phyloP scores from a whole-genome alignment of 2,329 filamentous ascomycete genomes.

The Sordariomycetes sp. region DNA sequence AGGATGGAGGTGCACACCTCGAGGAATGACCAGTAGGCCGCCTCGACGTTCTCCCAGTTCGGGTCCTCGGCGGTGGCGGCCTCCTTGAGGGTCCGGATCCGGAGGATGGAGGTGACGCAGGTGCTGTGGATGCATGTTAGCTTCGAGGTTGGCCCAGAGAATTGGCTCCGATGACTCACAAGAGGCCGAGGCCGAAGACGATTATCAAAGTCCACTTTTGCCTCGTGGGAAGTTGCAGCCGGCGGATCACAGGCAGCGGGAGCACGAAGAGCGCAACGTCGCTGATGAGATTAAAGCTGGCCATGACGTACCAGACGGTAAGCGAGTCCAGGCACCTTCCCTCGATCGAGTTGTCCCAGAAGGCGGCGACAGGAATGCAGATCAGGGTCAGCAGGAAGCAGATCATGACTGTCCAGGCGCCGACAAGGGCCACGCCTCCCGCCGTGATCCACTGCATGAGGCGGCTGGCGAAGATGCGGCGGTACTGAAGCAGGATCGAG shows the following conservation, averaged over 20 bases:
- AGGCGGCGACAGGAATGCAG: slow-evolving; percentile 15
- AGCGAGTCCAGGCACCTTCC: slow-evolving; percentile 15
- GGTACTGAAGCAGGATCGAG: slow-evolving; percentile 26
- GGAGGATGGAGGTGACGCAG: slow-evolving; percentile 16
- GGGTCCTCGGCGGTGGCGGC: slow-evolving; percentile 12
- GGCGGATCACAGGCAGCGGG: slow-evolving; percentile 14
- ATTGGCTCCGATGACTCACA: slow-evolving; percentile 10
- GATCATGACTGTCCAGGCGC: slow-evolving; percentile 16
- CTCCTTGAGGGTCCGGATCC: slow-evolving; percentile 16
- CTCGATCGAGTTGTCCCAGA: slow-evolving; percentile 13
- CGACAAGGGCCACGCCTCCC: slow-evolving; percentile 14
- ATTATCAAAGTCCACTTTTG: slow-evolving; percentile 13
- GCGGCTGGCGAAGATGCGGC: slow-evolving; percentile 21
- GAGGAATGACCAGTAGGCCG: slow-evolving; percentile 18
- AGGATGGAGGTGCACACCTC: slow-evolving; percentile 18
- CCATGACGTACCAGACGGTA: slow-evolving; percentile 17
- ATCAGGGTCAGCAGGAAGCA: slow-evolving; percentile 16
- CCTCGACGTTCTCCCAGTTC: slow-evolving; percentile 19
- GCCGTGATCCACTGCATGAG: slow-evolving; percentile 13
- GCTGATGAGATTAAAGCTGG: slow-evolving; percentile 15
- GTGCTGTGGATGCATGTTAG: slow-evolving; percentile 9
- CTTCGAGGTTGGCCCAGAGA: not conserved
- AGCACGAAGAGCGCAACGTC: slow-evolving; percentile 15
- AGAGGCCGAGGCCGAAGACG: slow-evolving; percentile 16
- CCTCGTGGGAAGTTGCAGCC: slow-evolving; percentile 11